Evolutionary conservation across 2,329 filamentous ascomycete genomes (phyloP), one percentile per base, ranked within the genome.

Genomic region (Pseudogymnoascus pannorum): DNA sequence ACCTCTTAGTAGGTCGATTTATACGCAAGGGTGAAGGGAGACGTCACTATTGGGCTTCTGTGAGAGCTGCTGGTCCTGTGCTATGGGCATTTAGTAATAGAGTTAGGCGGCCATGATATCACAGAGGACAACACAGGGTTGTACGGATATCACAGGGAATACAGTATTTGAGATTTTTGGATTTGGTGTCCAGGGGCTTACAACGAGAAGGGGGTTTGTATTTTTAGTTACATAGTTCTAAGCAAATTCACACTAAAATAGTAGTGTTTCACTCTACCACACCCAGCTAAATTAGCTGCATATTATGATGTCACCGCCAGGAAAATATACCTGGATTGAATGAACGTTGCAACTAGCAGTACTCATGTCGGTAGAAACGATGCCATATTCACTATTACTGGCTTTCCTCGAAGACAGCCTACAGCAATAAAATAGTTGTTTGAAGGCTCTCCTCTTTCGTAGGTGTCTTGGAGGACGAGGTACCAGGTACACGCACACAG

Each of bases 21-120:
- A 9, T 66, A 66, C 60, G 63, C 63, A 6, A 60, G 60, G 4
- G 66, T 67, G 16, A 67, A 67, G 35, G 64, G 64, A 51, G 62
- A 65, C 59, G 57, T 68, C 11, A 64, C 61, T 4, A 63, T 67
- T 59, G 62, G 66, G 6, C 31, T 66, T 60, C 40, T 63, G 44
- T 58, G 48, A 59, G 20, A 26, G 29, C 42, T 40, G 59, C 5
- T 29, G 36, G 57, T 35, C 40, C 33, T 12, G 29, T 40, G 42
- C 40, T 33, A 20, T 36, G 14, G 22, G 58, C 40, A 40, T 61
- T 11, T 62, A 66, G 29, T 62, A 65, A 29, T 67, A 64, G n/a
- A 65, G 64, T 20, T 58, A 40, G 4, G 61, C 60, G 9, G 63
- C 62, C 12, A 42, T 24, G 24, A 36, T 61, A 31, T 61, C 64